A percentile compares a stretch with the other conserved stretches of the same genome.
These are phyloP conservation scores for Gracilaria domingensis DNA, from an alignment of 23 red algal genomes.

Conservation along the genomic window DNA sequence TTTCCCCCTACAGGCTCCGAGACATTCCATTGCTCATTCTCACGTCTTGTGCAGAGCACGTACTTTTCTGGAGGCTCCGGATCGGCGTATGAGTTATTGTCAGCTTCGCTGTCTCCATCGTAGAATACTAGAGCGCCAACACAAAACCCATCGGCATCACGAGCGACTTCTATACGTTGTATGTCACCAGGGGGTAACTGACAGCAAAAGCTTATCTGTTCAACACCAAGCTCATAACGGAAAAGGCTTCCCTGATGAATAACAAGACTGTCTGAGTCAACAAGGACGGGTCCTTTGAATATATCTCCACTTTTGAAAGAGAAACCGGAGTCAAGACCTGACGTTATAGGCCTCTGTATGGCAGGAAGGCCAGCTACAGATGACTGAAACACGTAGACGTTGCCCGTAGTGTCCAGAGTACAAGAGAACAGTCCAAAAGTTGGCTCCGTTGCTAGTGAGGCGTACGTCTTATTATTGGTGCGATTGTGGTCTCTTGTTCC, in stretches of 20 bases:
- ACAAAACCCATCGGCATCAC: constrained; percentile 52
- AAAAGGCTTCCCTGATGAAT: constrained; percentile 35
- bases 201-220: constrained; percentile 23
- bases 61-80: constrained; percentile 32
- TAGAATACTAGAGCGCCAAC: constrained; percentile 55
- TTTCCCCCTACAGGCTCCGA: constrained; percentile 39
- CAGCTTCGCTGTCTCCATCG: constrained; percentile 33
- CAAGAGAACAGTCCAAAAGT: constrained; percentile 55
- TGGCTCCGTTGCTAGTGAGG: constrained; percentile 38
- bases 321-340: constrained; percentile 48
- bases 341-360: constrained; percentile 32
- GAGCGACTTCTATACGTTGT: constrained; percentile 44
- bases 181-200: constrained; percentile 43
- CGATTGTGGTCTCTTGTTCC: neutral
- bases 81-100: constrained; percentile 14
- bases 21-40: constrained; percentile 64
- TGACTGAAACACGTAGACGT: constrained; percentile 48
- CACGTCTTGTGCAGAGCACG: constrained; percentile 52
- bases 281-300: constrained; percentile 26
- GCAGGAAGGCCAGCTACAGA: constrained; percentile 13
- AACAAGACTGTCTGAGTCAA: constrained; percentile 39
- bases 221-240: constrained; percentile 32
- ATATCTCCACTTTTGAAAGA: constrained; percentile 10
- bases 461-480: neutral
- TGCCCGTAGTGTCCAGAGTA: constrained; percentile 20